These are phyloP conservation scores for Gentiana macrophylla DNA, from an alignment of 257 asterid genomes.

Conservation along the genomic window DNA sequence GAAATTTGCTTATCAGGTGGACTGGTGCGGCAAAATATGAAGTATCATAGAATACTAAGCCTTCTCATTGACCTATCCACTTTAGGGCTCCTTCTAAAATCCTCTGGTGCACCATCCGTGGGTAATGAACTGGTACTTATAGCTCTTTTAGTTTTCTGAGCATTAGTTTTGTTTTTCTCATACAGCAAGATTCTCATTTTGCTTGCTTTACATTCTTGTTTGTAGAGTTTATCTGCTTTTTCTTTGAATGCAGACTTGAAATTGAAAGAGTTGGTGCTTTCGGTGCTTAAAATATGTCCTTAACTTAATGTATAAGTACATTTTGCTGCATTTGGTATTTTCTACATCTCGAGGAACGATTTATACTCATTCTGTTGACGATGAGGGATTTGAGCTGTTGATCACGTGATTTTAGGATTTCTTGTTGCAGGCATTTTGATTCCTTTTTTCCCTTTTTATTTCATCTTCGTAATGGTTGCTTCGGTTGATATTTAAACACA, in stretches of 20 bases:
- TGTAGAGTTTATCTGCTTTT: too few relatives aligned
- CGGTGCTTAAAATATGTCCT: not conserved
- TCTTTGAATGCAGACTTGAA: too few relatives aligned
- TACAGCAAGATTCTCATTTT: not conserved
- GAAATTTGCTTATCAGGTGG: constrained; percentile 49
- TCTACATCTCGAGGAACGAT: too few relatives aligned
- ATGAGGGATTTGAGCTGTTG: not conserved
- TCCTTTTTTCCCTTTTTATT: too few relatives aligned
- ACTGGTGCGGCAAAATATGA: constrained; percentile 46
- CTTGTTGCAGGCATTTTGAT: not conserved
- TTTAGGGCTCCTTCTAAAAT: constrained; percentile 52
- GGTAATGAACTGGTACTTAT: constrained; percentile 15
- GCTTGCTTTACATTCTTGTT: not conserved
- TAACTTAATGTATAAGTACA: too few relatives aligned
- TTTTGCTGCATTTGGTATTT: too few relatives aligned
- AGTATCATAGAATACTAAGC: constrained; percentile 44
- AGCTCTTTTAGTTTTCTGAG: not conserved
- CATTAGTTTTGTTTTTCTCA: not conserved
- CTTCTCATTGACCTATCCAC: constrained; percentile 52
- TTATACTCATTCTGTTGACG: too few relatives aligned
- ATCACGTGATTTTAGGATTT: not conserved
- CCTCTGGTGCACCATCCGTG: constrained; percentile 53
- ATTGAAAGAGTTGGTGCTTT: not conserved
- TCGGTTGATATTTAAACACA: too few relatives aligned
- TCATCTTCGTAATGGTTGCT: too few relatives aligned